Evolutionary conservation across 257 asterid species (phyloP).

Genomic region (Solanum bukasovii): DNA sequence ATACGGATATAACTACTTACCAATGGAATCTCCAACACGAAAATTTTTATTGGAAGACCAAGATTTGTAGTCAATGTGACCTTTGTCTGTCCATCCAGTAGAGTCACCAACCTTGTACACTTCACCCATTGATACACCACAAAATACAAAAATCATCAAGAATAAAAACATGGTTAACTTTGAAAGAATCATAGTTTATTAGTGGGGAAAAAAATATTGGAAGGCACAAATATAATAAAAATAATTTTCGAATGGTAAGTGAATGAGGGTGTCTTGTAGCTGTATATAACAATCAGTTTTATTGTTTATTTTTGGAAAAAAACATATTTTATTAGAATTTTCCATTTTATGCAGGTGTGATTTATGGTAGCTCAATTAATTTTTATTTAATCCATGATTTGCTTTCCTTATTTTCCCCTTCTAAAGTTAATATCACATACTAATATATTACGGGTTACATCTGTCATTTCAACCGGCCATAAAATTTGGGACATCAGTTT

Average conservation of each 20-base stretch:
- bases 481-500: too few relatives aligned
- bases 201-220: background rate
- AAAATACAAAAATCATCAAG: background rate
- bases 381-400: background rate
- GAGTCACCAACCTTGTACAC: slow-evolving; percentile 39
- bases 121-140: background rate
- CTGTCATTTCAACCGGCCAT: background rate
- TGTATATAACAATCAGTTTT: background rate
- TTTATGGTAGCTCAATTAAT: background rate
- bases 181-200: background rate
- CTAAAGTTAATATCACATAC: background rate
- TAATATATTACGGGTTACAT: background rate
- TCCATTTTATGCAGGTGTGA: background rate
- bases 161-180: background rate
- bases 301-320: background rate
- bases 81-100: slow-evolving; percentile 31
- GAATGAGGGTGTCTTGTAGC: background rate
- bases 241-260: background rate
- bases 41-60: slow-evolving; percentile 43
- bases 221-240: background rate
- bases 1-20: slow-evolving; percentile 1
- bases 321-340: background rate
- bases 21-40: slow-evolving; percentile 31
- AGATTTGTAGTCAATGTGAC: slow-evolving; percentile 20
- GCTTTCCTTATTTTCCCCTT: background rate